These are phyloP conservation scores for Erodium moschatum DNA, from an alignment of 441 rosid species.

Conservation along the genomic window DNA sequence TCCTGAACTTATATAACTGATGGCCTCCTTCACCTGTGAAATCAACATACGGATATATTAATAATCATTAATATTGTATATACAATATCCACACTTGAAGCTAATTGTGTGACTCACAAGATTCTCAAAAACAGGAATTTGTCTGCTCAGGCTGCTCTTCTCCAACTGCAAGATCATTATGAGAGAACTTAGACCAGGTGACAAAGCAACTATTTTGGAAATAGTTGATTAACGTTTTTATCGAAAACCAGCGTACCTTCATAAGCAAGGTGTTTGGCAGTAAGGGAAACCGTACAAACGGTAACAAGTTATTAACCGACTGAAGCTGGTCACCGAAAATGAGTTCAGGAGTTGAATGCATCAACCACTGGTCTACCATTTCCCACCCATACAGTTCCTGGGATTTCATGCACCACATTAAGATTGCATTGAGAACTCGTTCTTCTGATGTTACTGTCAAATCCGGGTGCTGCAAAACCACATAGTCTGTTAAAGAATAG, in stretches of 20 bases:
- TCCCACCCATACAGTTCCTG: conserved; percentile 63
- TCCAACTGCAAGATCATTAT: conserved; percentile 52
- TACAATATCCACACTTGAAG: not conserved
- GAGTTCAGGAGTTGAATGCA: conserved; percentile 32
- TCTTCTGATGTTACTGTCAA: conserved; percentile 91
- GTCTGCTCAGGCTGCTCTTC: conserved; percentile 48
- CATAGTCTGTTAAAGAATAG: conserved; percentile 24
- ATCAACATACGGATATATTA: conserved; percentile 16
- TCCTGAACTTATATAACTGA: conserved; percentile 37
- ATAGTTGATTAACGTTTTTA: conserved; percentile 10
- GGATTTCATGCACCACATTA: conserved; percentile 81
- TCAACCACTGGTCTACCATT: conserved; percentile 46
- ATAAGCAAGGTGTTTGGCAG: conserved; percentile 55
- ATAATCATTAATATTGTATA: not conserved
- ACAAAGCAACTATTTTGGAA: conserved; percentile 6
- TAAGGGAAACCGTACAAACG: conserved; percentile 75
- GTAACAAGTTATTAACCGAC: conserved; percentile 45
- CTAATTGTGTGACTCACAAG: conserved; percentile 49
- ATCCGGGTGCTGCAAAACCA: conserved; percentile 76
- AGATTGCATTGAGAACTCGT: conserved; percentile 76
- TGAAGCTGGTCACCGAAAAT: conserved; percentile 62
- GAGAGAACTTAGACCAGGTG: not conserved
- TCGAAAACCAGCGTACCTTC: conserved; percentile 41
- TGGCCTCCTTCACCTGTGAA: conserved; percentile 61
- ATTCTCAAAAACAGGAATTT: conserved; percentile 31